These are phyloP conservation scores for Cucurbita pepo DNA, from an alignment of 306 rosid species.

Conservation along the genomic window DNA sequence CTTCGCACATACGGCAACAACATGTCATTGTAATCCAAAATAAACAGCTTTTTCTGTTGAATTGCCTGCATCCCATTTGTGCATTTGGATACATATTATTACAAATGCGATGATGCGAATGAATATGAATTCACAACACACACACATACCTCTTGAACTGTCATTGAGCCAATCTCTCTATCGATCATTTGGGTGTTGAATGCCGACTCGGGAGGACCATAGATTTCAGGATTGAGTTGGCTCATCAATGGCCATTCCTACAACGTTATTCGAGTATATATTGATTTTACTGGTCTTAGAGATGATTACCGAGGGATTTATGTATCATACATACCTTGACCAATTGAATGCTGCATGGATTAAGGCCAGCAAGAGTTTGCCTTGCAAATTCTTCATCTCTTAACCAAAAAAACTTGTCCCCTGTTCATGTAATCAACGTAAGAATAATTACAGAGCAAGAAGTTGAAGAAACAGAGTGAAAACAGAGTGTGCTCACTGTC, in stretches of 20 bases:
- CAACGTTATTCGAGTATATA: neutral
- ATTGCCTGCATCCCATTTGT: conserved; percentile 31
- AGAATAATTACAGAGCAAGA: neutral
- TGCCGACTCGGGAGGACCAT: conserved; percentile 25
- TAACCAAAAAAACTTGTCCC: conserved; percentile 29
- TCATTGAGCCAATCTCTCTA: conserved; percentile 19
- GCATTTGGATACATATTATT: neutral
- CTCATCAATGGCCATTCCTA: conserved; percentile 35
- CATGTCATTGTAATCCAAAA: conserved; percentile 66
- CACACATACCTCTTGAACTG: conserved; percentile 20
- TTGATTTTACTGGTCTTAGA: too few species aligned
- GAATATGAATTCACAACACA: neutral
- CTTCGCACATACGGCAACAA: conserved; percentile 44
- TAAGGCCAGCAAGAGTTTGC: conserved; percentile 34
- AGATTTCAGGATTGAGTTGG: conserved; percentile 23
- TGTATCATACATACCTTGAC: conserved; percentile 12
- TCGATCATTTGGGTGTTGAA: conserved; percentile 17
- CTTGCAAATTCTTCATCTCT: conserved; percentile 32
- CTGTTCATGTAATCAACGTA: neutral
- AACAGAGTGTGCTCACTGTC: conserved; percentile 1
- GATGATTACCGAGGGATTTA: too few species aligned
- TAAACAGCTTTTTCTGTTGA: conserved; percentile 39
- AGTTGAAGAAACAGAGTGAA: neutral
- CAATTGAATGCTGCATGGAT: conserved; percentile 19
- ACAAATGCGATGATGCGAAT: neutral